Base-by-base conservation (phyloP, 495 filamentous ascomycete species). In the Beverwykella pulmonaria region DNA sequence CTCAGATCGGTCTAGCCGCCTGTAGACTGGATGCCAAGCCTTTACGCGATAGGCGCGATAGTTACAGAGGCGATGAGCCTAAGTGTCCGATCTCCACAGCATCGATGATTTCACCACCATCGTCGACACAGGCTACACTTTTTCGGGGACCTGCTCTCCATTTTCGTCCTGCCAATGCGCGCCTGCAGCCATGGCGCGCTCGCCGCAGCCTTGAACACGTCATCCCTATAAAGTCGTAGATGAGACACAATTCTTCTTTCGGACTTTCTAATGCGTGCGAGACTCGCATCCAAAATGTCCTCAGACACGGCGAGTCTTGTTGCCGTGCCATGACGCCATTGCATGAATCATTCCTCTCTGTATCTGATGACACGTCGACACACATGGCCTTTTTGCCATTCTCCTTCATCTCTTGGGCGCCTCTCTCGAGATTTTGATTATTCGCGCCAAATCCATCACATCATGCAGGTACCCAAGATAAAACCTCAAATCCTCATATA, bases 401-500 rank as follows among this genome's bases (percentile, higher is more conserved):
- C 29, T 27, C 48, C 53, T 19, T 58, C 32, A 5, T 50, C 20
- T 39, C 20, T 27, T 22, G 29, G 2, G 9, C 47, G 26, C 50
- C 39, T 27, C n/a, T 36, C 32, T 8, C 36, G 17, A 1, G 23
- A 57, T 46, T 22, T 36, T 32, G 29, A 19, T 29, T 17, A 3
- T 17, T 48, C 49, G 7, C 30, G 20, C 10, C 15, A 47, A n/a
- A 15, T 17, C n/a, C 26, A 27, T 44, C 60, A 19, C 34, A 50
- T 14, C 19, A 65, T 54, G 56, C 6, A 8, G 15, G 12, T 27
- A 1, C 61, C 71, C n/a, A 44, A 44, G 17, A 12, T 34, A 34
- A 61, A 66, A n/a, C 66, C 77, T 0, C 75, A 77, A 7, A 68
- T 85, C 23, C 77, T 90, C 50, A 76, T 92, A 58, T 87, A 88